These are phyloP conservation scores for Dryas drummondii DNA, from an alignment of 306 rosid genomes.

Conservation along the genomic window DNA sequence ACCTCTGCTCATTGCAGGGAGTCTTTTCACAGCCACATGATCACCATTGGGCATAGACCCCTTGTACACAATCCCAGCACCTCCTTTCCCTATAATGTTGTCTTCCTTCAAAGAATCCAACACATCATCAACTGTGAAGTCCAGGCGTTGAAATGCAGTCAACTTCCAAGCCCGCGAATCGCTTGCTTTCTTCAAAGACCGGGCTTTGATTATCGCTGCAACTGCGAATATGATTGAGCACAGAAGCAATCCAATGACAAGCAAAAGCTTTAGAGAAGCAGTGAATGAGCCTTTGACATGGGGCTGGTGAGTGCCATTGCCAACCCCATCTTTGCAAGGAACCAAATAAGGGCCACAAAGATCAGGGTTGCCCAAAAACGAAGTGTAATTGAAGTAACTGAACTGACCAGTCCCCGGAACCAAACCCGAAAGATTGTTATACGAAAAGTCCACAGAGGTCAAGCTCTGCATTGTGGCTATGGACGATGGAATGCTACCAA, in stretches of 20 bases:
- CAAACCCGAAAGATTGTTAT: constrained; percentile 91
- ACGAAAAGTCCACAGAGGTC: constrained; percentile 90
- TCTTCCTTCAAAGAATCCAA: constrained; percentile 86
- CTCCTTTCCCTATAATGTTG: constrained; percentile 94
- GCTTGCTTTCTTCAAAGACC: constrained; percentile 81
- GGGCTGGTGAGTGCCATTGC: constrained; percentile 42
- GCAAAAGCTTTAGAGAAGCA: constrained; percentile 69
- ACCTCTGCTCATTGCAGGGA: constrained; percentile 86
- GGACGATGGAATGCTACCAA: constrained; percentile 74
- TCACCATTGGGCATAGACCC: constrained; percentile 80
- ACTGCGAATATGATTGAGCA: constrained; percentile 76
- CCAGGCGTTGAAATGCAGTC: constrained; percentile 91
- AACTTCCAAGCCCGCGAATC: constrained; percentile 83
- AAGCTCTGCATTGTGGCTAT: constrained; percentile 88
- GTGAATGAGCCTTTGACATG: constrained; percentile 68
- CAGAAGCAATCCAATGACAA: constrained; percentile 74
- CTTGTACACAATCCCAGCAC: constrained; percentile 98
- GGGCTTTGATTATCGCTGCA: constrained; percentile 77
- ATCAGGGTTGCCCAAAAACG: constrained; percentile 74
- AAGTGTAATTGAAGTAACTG: constrained; percentile 92
- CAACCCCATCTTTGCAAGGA: constrained; percentile 78
- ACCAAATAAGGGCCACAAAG: constrained; percentile 93
- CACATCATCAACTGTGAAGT: constrained; percentile 87
- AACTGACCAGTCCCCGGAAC: constrained; percentile 97
- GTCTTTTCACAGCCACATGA: constrained; percentile 83